Evolutionary conservation across 495 filamentous ascomycete genomes (phyloP), one percentile per base, ranked within the genome.

Genomic region (Melanomma pulvis-pyrius): DNA sequence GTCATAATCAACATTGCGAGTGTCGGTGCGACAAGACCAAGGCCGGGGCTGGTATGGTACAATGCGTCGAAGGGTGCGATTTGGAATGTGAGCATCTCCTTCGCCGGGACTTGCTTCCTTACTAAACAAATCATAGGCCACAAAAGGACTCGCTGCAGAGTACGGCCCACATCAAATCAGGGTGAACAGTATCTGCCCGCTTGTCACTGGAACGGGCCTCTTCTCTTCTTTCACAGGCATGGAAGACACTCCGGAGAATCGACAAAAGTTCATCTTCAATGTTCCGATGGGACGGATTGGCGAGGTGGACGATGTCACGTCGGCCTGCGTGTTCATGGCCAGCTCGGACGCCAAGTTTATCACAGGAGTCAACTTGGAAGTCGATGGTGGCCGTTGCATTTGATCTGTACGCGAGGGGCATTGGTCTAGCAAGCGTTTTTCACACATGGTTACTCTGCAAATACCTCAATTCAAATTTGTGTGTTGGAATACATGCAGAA

Each of bases 31-130:
- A 82, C 80, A 24, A 79, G 87, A 57, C 87, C 87, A 2, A 79
- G 87, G n/a, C 85, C 86, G 5, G 84, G 86, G 2, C 76, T 90
- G 59, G 86, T 88, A 12, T 89, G 86, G 86, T 90, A 90, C 69
- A 90, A 89, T 70, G 83, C 85, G 2, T 84, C 82, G 34, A 90
- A 90, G 73, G 86, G 83, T 1, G 86, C 87, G 25, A 84, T 88
- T 4, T 81, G 82, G 36, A 89, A 87, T 71, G 87, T 86, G 71
- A 21, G 78, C 55, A 26, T 36, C 26, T 12, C 26, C n/a, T 29
- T 17, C 11, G 48, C 21, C 21, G 4, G 1, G 3, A 0, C 8
- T 44, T 2, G n/a, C 48, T 19, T 30, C 17, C n/a, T 0, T 15
- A 17, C 17, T 30, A 30, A 55, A 46, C 12, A 8, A 9, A 4